Evolutionary conservation across 2,329 filamentous ascomycete species (phyloP).

Genomic region (Talaromyces amestolkiae): DNA sequence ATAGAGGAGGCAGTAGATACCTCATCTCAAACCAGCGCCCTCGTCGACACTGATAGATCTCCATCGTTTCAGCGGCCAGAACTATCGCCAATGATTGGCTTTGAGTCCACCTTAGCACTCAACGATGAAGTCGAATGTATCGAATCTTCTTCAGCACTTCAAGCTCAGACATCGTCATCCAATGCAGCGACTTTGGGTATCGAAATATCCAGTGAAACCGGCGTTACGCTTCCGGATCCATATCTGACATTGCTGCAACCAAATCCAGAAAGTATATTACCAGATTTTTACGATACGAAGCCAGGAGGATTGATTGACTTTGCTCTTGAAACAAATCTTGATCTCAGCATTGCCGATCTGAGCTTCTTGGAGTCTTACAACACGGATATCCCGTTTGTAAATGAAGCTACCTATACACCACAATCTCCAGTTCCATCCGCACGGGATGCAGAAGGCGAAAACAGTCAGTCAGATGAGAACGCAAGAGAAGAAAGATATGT

Average conservation of each 20-base stretch:
- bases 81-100: not conserved
- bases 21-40: not conserved
- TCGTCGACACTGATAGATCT: not conserved
- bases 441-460: not conserved
- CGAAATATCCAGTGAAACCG: not conserved
- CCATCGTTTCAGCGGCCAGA: not conserved
- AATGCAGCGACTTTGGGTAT: not conserved
- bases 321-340: conserved; percentile 23
- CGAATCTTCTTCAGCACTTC: not conserved
- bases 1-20: not conserved
- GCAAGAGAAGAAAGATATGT: not conserved
- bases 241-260: not conserved
- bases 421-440: not conserved
- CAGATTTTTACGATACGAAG: conserved; percentile 12
- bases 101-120: not conserved
- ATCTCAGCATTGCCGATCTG: conserved; percentile 33
- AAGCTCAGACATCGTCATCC: not conserved
- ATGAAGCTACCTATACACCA: not conserved
- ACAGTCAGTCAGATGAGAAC: not conserved
- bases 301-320: conserved; percentile 19
- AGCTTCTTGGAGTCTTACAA: conserved; percentile 35
- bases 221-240: not conserved
- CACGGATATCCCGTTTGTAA: conserved; percentile 30
- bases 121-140: not conserved
- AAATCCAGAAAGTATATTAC: not conserved